These are phyloP conservation scores for Macrophomina phaseolina DNA, from an alignment of 2,329 filamentous ascomycete species.

Conservation along the genomic window DNA sequence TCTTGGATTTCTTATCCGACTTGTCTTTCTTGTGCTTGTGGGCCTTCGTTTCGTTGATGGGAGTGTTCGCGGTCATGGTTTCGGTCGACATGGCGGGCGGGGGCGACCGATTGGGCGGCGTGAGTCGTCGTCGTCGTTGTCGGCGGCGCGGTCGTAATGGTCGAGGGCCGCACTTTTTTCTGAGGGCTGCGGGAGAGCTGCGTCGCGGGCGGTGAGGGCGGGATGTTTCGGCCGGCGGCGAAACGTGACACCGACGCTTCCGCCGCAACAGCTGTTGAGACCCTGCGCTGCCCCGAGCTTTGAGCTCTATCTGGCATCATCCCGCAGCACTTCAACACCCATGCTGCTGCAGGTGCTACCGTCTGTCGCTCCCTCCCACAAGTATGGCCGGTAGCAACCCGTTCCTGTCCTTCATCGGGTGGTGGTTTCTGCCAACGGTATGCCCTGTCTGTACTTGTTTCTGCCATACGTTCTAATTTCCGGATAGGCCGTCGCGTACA, in stretches of 20 bases:
- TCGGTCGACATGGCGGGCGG: constrained; percentile 43
- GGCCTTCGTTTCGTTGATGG: constrained; percentile 45
- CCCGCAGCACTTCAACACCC: constrained; percentile 1
- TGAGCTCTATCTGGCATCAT: constrained; percentile 23
- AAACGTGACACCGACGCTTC: background rate
- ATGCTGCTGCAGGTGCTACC: background rate
- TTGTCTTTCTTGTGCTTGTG: constrained; percentile 48
- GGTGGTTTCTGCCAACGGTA: constrained; percentile 68
- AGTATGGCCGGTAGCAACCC: constrained; percentile 23
- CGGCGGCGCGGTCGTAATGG: constrained; percentile 6
- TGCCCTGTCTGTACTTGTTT: constrained; percentile 32
- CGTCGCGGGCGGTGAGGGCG: constrained; percentile 10
- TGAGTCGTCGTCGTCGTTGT: background rate
- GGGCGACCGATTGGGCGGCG: background rate
- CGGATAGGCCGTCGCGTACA: constrained; percentile 71
- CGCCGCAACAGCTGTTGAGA: no score
- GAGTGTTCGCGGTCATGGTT: constrained; percentile 30
- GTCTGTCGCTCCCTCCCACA: background rate
- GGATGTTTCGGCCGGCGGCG: background rate
- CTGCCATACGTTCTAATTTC: background rate
- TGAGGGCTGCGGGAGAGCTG: background rate
- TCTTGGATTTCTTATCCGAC: constrained; percentile 36
- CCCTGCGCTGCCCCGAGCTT: constrained; percentile 3
- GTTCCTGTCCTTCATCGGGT: constrained; percentile 62
- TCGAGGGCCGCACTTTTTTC: constrained; percentile 24